Percentiles rank a stretch among this genome's conserved stretches.
Conservation (phyloP, 2,329 filamentous ascomycete species). For the Fusarium sp. region DNA sequence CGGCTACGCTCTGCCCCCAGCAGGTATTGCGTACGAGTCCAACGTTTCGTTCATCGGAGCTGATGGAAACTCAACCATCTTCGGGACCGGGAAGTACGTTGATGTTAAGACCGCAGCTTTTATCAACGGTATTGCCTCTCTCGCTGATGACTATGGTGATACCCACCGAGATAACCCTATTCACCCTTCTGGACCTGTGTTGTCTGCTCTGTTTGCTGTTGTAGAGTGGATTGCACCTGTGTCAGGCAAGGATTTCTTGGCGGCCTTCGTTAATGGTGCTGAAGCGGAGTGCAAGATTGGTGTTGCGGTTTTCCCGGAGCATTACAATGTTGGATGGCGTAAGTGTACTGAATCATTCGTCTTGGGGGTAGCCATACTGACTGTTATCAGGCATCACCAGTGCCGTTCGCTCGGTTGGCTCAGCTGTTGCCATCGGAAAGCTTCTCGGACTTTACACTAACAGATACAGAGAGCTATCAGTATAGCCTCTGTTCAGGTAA, state of each 20-base stretch:
- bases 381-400: background rate
- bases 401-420: background rate
- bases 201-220: background rate
- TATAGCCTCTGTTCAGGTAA: background rate
- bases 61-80: background rate
- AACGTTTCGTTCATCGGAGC: background rate
- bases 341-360: background rate
- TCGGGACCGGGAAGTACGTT: background rate
- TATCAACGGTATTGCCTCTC: background rate
- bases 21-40: background rate
- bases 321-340: slow-evolving; percentile 1
- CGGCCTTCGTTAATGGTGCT: background rate
- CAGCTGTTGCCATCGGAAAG: background rate
- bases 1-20: background rate
- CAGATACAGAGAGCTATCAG: background rate
- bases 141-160: background rate
- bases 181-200: background rate
- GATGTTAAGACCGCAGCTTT: background rate
- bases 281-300: slow-evolving; percentile 1
- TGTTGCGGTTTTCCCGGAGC: background rate
- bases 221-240: background rate
- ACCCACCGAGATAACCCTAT: slow-evolving; percentile 1
- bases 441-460: background rate
- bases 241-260: background rate
- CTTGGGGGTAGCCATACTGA: background rate